phyloP scores from a whole-genome alignment of 768 basidiomycete genomes.

The Lentinula raphanica region DNA sequence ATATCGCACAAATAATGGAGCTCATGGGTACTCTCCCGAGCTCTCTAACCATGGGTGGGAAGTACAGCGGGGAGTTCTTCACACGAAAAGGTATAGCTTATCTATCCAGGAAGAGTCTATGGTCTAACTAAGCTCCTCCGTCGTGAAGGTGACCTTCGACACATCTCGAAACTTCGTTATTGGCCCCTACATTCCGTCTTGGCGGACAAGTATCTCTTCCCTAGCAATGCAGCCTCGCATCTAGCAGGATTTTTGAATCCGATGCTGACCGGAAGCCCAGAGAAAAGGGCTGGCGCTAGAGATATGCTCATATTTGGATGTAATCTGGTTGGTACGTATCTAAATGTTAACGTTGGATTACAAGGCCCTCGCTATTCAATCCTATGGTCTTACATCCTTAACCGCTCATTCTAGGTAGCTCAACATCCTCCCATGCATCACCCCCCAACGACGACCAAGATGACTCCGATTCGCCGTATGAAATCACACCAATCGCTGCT shows the following conservation, averaged over 20 bases:
- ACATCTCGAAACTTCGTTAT: slow-evolving; percentile 89
- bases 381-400: too few species aligned
- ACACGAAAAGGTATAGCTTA: slow-evolving; percentile 79
- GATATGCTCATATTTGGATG: slow-evolving; percentile 33
- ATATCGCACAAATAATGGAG: slow-evolving; percentile 98
- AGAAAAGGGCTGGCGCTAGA: slow-evolving; percentile 82
- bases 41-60: slow-evolving; percentile 79
- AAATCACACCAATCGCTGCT: not conserved
- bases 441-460: not conserved
- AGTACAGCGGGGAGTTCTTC: slow-evolving; percentile 93
- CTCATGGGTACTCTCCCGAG: slow-evolving; percentile 88
- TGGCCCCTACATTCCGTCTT: slow-evolving; percentile 82
- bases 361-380: too few species aligned
- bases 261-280: slow-evolving; percentile 85
- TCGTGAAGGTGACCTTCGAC: slow-evolving; percentile 68
- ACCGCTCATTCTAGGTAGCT: not conserved
- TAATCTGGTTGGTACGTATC: slow-evolving; percentile 26
- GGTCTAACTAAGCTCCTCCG: not conserved
- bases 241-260: slow-evolving; percentile 80
- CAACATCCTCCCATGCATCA: not conserved
- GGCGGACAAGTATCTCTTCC: slow-evolving; percentile 95
- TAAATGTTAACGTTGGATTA: too few species aligned
- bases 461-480: not conserved
- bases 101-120: not conserved
- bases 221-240: slow-evolving; percentile 71